Evolutionary conservation across 2,329 filamentous ascomycete genomes (phyloP).

Genomic region (Penicillium palitans): DNA sequence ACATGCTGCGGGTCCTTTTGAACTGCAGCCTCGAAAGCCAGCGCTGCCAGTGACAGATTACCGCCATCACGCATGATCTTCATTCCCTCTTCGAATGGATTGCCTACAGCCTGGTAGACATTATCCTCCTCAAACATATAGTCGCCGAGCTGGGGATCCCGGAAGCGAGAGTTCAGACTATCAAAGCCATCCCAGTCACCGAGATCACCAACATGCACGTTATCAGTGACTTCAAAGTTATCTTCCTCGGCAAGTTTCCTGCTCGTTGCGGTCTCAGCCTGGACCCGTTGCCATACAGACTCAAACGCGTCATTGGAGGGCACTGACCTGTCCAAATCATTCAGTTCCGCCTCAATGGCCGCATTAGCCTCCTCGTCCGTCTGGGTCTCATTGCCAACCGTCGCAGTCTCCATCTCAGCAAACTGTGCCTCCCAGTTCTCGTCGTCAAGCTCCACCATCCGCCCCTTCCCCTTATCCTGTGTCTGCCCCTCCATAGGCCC

Average conservation of each 20-base stretch:
- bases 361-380: conserved; percentile 64
- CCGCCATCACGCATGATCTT: conserved; percentile 92
- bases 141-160: conserved; percentile 77
- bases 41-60: conserved; percentile 86
- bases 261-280: conserved; percentile 47
- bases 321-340: conserved; percentile 84
- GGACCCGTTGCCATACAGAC: conserved; percentile 60
- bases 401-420: conserved; percentile 71
- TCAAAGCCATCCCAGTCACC: conserved; percentile 80
- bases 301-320: conserved; percentile 75
- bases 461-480: conserved; percentile 78
- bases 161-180: conserved; percentile 65
- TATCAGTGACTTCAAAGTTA: conserved; percentile 49
- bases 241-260: conserved; percentile 67
- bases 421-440: conserved; percentile 96
- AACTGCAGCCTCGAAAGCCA: conserved; percentile 94
- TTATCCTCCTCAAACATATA: conserved; percentile 97
- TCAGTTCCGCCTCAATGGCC: conserved; percentile 81
- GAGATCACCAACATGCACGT: conserved; percentile 66
- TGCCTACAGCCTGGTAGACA: conserved; percentile 74
- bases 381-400: conserved; percentile 52
- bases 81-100: conserved; percentile 90
- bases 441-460: conserved; percentile 88
- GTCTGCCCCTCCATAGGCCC: conserved; percentile 44
- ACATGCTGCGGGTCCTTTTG: conserved; percentile 86